Conservation (phyloP, 768 basidiomycete species). For the Hygrocybe coccinea region DNA sequence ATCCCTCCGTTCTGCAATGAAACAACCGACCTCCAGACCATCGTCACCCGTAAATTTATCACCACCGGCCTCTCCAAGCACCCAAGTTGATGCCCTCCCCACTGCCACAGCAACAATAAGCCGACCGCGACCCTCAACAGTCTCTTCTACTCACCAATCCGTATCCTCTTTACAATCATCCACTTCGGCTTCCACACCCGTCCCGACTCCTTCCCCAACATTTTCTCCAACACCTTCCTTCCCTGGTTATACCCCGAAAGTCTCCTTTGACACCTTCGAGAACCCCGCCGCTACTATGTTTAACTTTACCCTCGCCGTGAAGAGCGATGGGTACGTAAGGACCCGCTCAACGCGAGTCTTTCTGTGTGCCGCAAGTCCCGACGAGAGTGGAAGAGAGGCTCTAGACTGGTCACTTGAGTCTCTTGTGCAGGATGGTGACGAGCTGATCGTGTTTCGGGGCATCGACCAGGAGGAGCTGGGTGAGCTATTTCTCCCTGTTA, state of each 20-base stretch:
- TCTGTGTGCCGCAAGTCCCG: slow-evolving; percentile 81
- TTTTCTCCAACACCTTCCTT: slow-evolving; percentile 13
- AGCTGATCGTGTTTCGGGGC: slow-evolving; percentile 87
- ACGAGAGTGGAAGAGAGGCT: slow-evolving; percentile 84
- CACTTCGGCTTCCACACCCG: not conserved
- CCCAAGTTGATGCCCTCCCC: slow-evolving; percentile 21
- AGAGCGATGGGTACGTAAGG: slow-evolving; percentile 75
- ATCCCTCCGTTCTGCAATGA: slow-evolving; percentile 52
- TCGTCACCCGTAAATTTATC: slow-evolving; percentile 24
- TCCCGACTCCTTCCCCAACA: slow-evolving; percentile 5
- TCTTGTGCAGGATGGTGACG: slow-evolving; percentile 84
- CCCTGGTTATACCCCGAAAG: slow-evolving; percentile 56
- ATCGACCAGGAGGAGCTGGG: slow-evolving; percentile 83
- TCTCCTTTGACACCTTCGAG: slow-evolving; percentile 86
- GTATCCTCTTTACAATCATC: not conserved
- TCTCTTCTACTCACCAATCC: slow-evolving; percentile 15
- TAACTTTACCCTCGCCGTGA: slow-evolving; percentile 80
- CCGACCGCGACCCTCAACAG: slow-evolving; percentile 7
- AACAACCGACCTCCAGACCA: slow-evolving; percentile 36
- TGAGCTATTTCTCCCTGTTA: slow-evolving; percentile 28
- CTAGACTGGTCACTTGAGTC: slow-evolving; percentile 89
- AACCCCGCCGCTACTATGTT: slow-evolving; percentile 79
- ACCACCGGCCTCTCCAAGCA: slow-evolving; percentile 12
- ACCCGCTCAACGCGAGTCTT: slow-evolving; percentile 79
- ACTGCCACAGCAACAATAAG: not conserved